These are phyloP conservation scores for Fusarium tanahbumbuense DNA, from an alignment of 2,329 filamentous ascomycete genomes.

Conservation along the genomic window DNA sequence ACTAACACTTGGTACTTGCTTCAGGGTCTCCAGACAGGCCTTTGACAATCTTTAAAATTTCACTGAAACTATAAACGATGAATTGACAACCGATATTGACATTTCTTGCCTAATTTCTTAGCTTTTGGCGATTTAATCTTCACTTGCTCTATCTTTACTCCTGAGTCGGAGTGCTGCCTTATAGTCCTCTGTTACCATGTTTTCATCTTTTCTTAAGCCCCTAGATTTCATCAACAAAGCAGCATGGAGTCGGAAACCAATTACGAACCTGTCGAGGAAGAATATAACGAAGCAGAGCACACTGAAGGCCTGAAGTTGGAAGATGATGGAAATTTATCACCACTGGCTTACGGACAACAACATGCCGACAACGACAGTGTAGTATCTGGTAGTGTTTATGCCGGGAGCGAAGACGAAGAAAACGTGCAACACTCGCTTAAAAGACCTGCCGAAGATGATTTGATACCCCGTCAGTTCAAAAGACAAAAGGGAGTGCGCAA, in stretches of 20 bases:
- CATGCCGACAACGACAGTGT: conserved; percentile 19
- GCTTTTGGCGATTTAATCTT: neutral
- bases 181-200: conserved; percentile 46
- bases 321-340: neutral
- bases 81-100: conserved; percentile 7
- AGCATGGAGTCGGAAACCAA: conserved; percentile 50
- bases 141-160: conserved; percentile 2
- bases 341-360: neutral
- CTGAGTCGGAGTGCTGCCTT: conserved; percentile 11
- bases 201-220: conserved; percentile 36
- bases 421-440: conserved; percentile 46
- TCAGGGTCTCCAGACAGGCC: neutral
- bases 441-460: conserved; percentile 43
- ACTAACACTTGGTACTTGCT: conserved; percentile 9
- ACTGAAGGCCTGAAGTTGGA: conserved; percentile 23
- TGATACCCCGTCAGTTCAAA: conserved; percentile 56
- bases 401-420: conserved; percentile 25
- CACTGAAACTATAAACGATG: conserved; percentile 9
- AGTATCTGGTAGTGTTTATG: conserved; percentile 28
- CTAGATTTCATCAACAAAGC: conserved; percentile 37
- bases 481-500: conserved; percentile 59
- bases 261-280: conserved; percentile 29
- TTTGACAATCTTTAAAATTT: neutral
- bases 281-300: conserved; percentile 14
- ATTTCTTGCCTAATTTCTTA: neutral